Conservation (phyloP, 805 yeast species). For the Wickerhamiella azyma region DNA sequence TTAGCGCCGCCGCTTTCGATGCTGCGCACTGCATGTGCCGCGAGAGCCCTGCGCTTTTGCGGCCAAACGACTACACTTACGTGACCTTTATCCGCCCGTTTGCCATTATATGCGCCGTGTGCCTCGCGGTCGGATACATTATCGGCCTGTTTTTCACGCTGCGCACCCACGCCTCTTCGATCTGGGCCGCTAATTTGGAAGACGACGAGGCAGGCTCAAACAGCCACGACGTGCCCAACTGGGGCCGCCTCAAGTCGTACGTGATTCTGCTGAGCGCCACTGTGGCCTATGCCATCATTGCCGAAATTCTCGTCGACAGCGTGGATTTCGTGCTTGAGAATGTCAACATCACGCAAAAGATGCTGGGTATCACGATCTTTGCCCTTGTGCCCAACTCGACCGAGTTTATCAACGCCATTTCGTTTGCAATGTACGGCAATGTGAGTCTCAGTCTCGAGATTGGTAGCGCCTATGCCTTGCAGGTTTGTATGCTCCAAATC, state of each 20-base stretch:
- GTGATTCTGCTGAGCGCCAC: slow-evolving; percentile 76
- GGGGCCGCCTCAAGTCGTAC: slow-evolving; percentile 80
- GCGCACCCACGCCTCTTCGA: slow-evolving; percentile 90
- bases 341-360: slow-evolving; percentile 78
- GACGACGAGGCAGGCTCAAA: slow-evolving; percentile 32
- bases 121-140: slow-evolving; percentile 68
- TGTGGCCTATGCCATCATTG: slow-evolving; percentile 76
- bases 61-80: slow-evolving; percentile 51
- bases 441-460: slow-evolving; percentile 95
- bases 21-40: slow-evolving; percentile 30
- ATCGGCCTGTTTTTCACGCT: slow-evolving; percentile 87
- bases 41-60: slow-evolving; percentile 55
- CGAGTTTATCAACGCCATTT: slow-evolving; percentile 90
- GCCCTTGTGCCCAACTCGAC: slow-evolving; percentile 96
- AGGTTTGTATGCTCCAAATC: slow-evolving; percentile 84
- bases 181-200: slow-evolving; percentile 66
- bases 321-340: slow-evolving; percentile 73
- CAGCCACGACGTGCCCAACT: slow-evolving; percentile 94
- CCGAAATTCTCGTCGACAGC: slow-evolving; percentile 84
- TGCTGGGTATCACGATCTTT: slow-evolving; percentile 84
- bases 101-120: slow-evolving; percentile 62
- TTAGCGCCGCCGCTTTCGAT: not conserved
- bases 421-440: slow-evolving; percentile 91
- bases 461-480: slow-evolving; percentile 94
- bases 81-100: slow-evolving; percentile 63